Conservation (phyloP, 805 yeast species). For the Zygoascus flipseniorum region DNA sequence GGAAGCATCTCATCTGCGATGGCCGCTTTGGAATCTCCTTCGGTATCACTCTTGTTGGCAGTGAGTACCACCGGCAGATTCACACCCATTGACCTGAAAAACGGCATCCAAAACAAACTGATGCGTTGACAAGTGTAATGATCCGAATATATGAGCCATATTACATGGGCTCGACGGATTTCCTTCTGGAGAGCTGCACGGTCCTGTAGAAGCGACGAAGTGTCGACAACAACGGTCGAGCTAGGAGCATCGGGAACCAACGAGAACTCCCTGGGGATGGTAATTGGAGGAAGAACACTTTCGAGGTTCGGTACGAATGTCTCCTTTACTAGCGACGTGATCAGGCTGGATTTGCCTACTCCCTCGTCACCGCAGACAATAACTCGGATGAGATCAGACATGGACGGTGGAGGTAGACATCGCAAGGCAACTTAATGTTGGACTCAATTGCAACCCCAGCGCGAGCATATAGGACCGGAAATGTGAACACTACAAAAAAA, state of each 20-base stretch:
- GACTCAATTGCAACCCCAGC: too few species aligned
- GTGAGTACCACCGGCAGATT: conserved; percentile 88
- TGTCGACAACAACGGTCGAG: conserved; percentile 71
- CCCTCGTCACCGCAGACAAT: conserved; percentile 94
- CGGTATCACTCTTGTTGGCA: conserved; percentile 66
- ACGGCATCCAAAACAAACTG: conserved; percentile 89
- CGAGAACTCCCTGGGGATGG: conserved; percentile 62
- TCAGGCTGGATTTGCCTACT: conserved; percentile 39
- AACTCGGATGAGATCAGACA: conserved; percentile 43
- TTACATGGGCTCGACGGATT: conserved; percentile 77
- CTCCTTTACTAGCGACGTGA: conserved; percentile 76
- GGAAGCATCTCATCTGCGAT: conserved; percentile 79
- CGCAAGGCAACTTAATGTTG: too few species aligned
- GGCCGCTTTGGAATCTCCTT: conserved; percentile 33
- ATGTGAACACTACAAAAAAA: too few species aligned
- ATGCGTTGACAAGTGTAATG: conserved; percentile 92
- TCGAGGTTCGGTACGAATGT: conserved; percentile 69
- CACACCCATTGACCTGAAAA: conserved; percentile 86
- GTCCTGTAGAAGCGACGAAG: conserved; percentile 53
- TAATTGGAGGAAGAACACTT: conserved; percentile 72
- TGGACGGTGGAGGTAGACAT: neutral
- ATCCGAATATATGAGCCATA: conserved; percentile 90
- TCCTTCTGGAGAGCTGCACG: conserved; percentile 54
- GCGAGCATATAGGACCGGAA: too few species aligned
- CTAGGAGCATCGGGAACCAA: conserved; percentile 43